Base-by-base conservation (phyloP, 2,329 filamentous ascomycete genomes). In the Scleromitrula shiraiana region DNA sequence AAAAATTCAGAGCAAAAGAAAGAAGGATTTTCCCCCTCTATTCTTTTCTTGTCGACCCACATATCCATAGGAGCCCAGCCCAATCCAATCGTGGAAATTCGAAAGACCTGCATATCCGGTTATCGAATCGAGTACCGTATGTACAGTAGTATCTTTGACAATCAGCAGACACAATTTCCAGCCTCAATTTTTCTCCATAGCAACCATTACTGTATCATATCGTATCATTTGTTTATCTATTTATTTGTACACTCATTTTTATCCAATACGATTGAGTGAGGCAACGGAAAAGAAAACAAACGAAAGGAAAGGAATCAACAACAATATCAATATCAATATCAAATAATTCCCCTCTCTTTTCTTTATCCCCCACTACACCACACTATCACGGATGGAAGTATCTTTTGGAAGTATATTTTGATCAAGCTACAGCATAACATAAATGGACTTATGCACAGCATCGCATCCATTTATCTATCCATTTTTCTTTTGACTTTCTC, bases 11-110 rank as follows among this genome's bases (percentile, higher is more conserved):
- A 24, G 1, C 7, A n/a, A n/a, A 7, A 20, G 20, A 36, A 35
- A 22, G 33, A 15, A 43, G 30, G 36, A 23, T 41, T 47, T 42
- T 36, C 26, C 33, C 45, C n/a, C n/a, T n/a, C n/a, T n/a, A n/a
- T n/a, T n/a, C n/a, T n/a, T n/a, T n/a, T n/a, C n/a, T n/a, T 41
- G 23, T 5, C 17, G 45, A 29, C 30, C 38, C n/a, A n/a, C n/a
- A n/a, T n/a, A n/a, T n/a, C 15, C 30, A n/a, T 12, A 26, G 26
- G 38, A 47, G 45, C 45, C 45, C 45, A n/a, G n/a, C n/a, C n/a
- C n/a, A n/a, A n/a, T n/a, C n/a, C n/a, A n/a, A n/a, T n/a, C n/a
- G n/a, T n/a, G n/a, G n/a, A n/a, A n/a, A n/a, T n/a, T n/a, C n/a
- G n/a, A 47, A 47, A 15, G 17, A 15, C 17, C 26, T 27, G 26